phyloP scores from a whole-genome alignment of 176 grass and related monocot genomes.

The Oryza rufipogon region DNA sequence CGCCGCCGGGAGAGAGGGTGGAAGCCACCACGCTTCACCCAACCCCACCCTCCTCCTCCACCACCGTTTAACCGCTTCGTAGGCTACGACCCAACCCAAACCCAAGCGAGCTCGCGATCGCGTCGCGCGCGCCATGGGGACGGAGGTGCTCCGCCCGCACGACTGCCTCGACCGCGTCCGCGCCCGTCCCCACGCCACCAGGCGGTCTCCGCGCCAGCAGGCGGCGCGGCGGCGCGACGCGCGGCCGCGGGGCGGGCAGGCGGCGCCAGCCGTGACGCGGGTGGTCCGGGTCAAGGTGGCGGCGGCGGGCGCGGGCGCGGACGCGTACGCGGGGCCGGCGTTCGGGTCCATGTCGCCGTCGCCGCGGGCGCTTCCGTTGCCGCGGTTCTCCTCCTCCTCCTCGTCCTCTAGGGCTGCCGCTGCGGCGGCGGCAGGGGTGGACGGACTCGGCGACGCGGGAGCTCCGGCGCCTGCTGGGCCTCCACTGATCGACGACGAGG shows the following conservation, averaged over 20 bases:
- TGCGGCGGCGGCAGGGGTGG: slow-evolving; percentile 9
- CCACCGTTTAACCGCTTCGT: neutral
- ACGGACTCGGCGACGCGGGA: slow-evolving; percentile 54
- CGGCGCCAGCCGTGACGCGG: slow-evolving; percentile 8
- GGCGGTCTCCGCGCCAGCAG: slow-evolving; percentile 27
- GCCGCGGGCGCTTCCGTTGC: slow-evolving; percentile 60
- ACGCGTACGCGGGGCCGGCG: slow-evolving; percentile 51
- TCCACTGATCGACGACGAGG: slow-evolving; percentile 31
- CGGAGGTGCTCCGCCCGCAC: slow-evolving; percentile 50
- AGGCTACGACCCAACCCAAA: neutral
- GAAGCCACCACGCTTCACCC: slow-evolving; percentile 50
- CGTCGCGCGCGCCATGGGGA: slow-evolving; percentile 34
- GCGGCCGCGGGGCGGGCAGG: neutral
- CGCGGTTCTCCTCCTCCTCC: slow-evolving; percentile 32
- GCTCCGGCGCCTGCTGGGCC: slow-evolving; percentile 63
- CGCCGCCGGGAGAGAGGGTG: slow-evolving; percentile 45
- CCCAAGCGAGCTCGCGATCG: neutral
- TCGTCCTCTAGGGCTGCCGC: neutral
- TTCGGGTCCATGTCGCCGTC: slow-evolving; percentile 57
- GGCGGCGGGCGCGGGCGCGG: neutral
- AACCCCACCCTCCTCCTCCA: neutral
- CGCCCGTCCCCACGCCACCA: slow-evolving; percentile 17
- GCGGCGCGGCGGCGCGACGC: neutral
- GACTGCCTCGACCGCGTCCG: slow-evolving; percentile 37
- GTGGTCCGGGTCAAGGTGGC: slow-evolving; percentile 27